Base-by-base conservation (phyloP, 2,329 filamentous ascomycete genomes). In the Colletotrichum sp. region DNA sequence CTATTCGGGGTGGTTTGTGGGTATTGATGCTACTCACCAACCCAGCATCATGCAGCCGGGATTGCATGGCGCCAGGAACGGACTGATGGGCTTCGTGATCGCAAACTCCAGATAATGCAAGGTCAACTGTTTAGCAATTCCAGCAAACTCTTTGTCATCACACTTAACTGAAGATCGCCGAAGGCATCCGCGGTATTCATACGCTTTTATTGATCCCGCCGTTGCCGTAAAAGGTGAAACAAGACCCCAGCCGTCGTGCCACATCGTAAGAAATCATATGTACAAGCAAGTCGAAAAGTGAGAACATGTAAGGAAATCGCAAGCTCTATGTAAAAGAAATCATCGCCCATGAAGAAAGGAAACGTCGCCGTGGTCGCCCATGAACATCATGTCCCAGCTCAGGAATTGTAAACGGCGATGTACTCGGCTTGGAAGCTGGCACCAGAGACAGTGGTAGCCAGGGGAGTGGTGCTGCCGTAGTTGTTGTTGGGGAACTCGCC, bases 401-500 rank as follows among this genome's bases (percentile, higher is more conserved):
- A 76, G 26, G 67, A 21, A 52, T 79, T 77, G 71, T 79, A 80
- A 2, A 79, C 78, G 1, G 78, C 79, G 7, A 80, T 72, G 24
- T 80, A 80, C 57, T 76, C 78, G 7, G 72, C 77, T 34, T 75
- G 71, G 10, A 77, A 63, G 3, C 73, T 74, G 24, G 76, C 79
- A 1, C 79, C 79, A 2, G 77, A 77, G 3, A 67, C 60, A 13
- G 78, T 79, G 69, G 16, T 73, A 15, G 66, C 43, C 13, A 71
- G 61, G 6, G 76, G 73, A 21, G 73, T 77, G 18, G 39, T 28
- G 30, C 73, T 43, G 21, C 76, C 76, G 24, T 30, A 68, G n/a
- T 71, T 61, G 57, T 52, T 65, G 48, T 77, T 71, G n/a, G 85
- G 84, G 48, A 87, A 84, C 12, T 80, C 74, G 15, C 85, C 85